phyloP scores from a whole-genome alignment of 768 basidiomycete genomes.

The Antrodiella citrinella region DNA sequence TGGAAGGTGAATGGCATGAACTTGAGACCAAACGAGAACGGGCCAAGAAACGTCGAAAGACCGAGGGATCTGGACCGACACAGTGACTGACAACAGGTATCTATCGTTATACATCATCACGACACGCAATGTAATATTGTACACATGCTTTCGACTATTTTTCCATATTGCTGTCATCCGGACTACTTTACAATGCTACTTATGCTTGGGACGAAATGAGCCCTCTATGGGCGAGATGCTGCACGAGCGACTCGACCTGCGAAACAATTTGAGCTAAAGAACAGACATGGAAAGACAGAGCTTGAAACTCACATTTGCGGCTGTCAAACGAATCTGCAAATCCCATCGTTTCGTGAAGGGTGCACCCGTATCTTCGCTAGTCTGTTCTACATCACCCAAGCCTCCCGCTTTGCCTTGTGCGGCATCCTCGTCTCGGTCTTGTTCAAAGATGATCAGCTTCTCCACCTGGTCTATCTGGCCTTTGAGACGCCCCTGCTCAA shows the following conservation, averaged over 20 bases:
- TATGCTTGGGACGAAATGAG: conserved; percentile 34
- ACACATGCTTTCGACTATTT: not conserved
- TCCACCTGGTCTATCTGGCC: conserved; percentile 96
- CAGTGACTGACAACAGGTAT: not conserved
- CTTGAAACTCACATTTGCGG: conserved; percentile 67
- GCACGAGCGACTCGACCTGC: conserved; percentile 83
- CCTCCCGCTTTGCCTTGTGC: conserved; percentile 94
- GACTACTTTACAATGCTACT: not conserved
- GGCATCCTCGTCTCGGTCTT: conserved; percentile 77
- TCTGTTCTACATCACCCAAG: conserved; percentile 79
- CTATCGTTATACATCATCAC: not conserved
- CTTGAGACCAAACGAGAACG: conserved; percentile 91
- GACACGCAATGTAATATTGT: conserved; percentile 1
- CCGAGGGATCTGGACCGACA: conserved; percentile 27
- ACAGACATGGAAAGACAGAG: not conserved
- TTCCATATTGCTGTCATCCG: not conserved
- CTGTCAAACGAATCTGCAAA: conserved; percentile 81
- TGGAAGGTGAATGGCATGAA: conserved; percentile 98
- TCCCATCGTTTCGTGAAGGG: conserved; percentile 96
- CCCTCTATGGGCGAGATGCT: conserved; percentile 66
- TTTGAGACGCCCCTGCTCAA: conserved; percentile 90
- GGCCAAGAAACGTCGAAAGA: conserved; percentile 69
- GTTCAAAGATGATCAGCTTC: conserved; percentile 90
- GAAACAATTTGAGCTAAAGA: conserved; percentile 8
- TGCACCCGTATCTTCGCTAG: conserved; percentile 80